Conservation (phyloP, 345 rosid genomes). For the Populus deltoides region DNA sequence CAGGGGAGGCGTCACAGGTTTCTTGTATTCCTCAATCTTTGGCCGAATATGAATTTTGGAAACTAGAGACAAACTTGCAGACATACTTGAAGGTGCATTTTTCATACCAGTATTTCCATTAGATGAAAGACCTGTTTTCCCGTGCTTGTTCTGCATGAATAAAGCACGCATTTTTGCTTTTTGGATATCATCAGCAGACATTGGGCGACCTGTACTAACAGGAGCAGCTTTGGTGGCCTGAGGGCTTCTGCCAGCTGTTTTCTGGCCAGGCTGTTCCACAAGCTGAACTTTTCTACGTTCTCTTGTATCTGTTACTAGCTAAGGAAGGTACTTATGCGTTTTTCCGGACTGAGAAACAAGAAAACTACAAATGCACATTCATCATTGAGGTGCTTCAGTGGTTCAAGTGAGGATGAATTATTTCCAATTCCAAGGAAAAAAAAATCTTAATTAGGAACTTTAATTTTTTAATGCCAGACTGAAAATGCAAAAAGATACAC, state of each 20-base stretch:
- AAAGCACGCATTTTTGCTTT: constrained; percentile 92
- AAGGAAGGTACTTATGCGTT: constrained; percentile 38
- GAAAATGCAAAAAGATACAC: background rate
- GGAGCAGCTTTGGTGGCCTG: constrained; percentile 59
- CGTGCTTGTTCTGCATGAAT: constrained; percentile 75
- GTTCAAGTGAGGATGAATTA: background rate
- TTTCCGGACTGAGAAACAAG: background rate
- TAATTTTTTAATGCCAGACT: background rate
- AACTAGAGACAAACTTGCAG: constrained; percentile 23
- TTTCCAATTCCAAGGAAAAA: background rate
- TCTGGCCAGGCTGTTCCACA: constrained; percentile 97
- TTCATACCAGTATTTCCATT: constrained; percentile 44
- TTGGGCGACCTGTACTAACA: constrained; percentile 71
- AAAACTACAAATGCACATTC: background rate
- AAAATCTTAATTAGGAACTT: background rate
- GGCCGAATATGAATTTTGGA: constrained; percentile 32
- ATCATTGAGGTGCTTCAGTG: background rate
- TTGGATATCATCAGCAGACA: constrained; percentile 99
- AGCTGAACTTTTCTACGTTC: constrained; percentile 91
- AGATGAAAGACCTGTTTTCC: constrained; percentile 48
- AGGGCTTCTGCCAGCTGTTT: constrained; percentile 58
- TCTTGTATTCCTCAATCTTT: constrained; percentile 47
- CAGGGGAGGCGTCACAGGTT: constrained; percentile 20
- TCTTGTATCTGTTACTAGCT: constrained; percentile 68
- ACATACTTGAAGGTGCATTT: constrained; percentile 32